Percentiles rank a stretch among this genome's conserved stretches.
Evolutionary conservation across 805 yeast species (phyloP).

Genomic region (Nakazawaea holstii): DNA sequence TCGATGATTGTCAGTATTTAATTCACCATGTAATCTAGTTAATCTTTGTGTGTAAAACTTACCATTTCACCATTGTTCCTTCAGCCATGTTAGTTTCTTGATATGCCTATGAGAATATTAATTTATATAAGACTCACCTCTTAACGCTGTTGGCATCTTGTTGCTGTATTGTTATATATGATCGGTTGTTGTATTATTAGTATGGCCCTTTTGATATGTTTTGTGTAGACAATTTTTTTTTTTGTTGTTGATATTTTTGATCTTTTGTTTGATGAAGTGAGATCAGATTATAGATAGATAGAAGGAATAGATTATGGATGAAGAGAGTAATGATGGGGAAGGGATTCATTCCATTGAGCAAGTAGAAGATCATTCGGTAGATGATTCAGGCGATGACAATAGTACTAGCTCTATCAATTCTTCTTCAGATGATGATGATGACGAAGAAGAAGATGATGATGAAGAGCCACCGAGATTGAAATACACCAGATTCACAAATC

Average conservation of each 20-base stretch:
- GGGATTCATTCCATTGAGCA: background rate
- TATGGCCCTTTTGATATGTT: too few relatives aligned
- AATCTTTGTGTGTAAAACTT: too few relatives aligned
- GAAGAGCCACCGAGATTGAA: slow-evolving; percentile 68
- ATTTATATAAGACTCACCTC: too few relatives aligned
- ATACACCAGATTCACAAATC: slow-evolving; percentile 61
- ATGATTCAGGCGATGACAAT: background rate
- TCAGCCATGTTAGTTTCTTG: background rate
- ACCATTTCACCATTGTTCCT: slow-evolving; percentile 41
- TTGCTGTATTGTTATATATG: slow-evolving; percentile 3
- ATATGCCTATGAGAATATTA: too few relatives aligned
- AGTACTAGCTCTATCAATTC: slow-evolving; percentile 4
- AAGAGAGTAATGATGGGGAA: background rate
- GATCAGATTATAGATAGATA: too few relatives aligned
- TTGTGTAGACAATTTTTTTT: too few relatives aligned
- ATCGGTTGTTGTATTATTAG: too few relatives aligned
- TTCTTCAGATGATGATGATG: slow-evolving; percentile 26
- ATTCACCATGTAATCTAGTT: too few relatives aligned
- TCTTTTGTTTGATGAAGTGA: too few relatives aligned
- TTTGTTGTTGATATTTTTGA: too few relatives aligned
- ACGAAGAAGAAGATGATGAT: slow-evolving; percentile 38
- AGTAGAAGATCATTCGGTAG: background rate
- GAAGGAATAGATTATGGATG: background rate
- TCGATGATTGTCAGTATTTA: background rate
- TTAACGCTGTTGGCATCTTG: slow-evolving; percentile 7